Percentiles rank a stretch among this genome's conserved stretches.
Evolutionary conservation across 352 stramenopile species (phyloP).

Genomic region (Globisporangium nunn): DNA sequence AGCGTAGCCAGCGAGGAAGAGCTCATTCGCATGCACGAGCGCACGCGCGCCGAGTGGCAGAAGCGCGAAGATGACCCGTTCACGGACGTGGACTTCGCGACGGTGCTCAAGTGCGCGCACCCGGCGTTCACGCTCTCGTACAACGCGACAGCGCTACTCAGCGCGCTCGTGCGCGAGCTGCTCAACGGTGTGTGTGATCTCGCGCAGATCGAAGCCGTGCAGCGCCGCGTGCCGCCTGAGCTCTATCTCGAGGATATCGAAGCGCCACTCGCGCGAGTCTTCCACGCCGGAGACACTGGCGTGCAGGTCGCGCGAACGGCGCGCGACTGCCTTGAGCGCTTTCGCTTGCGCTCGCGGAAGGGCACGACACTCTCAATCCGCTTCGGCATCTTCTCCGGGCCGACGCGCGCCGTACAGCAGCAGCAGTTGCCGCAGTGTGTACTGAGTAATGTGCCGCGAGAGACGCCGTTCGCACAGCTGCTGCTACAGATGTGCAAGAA

Average conservation of each 20-base stretch:
- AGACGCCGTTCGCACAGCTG: slow-evolving; percentile 26
- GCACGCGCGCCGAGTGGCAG: slow-evolving; percentile 45
- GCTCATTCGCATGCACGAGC: slow-evolving; percentile 33
- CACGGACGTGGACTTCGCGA: slow-evolving; percentile 49
- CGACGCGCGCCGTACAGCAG: slow-evolving; percentile 2
- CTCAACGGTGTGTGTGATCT: slow-evolving; percentile 40
- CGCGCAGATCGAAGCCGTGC: slow-evolving; percentile 29
- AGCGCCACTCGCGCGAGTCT: slow-evolving; percentile 9
- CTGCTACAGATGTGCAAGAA: slow-evolving; percentile 35
- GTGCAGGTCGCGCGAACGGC: slow-evolving; percentile 11
- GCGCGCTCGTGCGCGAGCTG: slow-evolving; percentile 41
- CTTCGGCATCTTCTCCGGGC: slow-evolving; percentile 27
- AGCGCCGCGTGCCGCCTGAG: slow-evolving; percentile 12
- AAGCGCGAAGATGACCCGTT: slow-evolving; percentile 55
- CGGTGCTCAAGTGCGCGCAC: slow-evolving; percentile 52
- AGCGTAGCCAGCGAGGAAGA: slow-evolving; percentile 20
- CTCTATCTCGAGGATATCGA: slow-evolving; percentile 18
- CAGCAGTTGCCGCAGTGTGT: slow-evolving; percentile 11
- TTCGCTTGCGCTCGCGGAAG: slow-evolving; percentile 31
- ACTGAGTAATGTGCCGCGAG: slow-evolving; percentile 25
- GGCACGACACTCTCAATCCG: slow-evolving; percentile 33
- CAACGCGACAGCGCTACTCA: slow-evolving; percentile 40
- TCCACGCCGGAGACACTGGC: slow-evolving; percentile 9
- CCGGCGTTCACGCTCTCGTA: slow-evolving; percentile 53
- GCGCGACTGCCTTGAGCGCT: slow-evolving; percentile 15